Evolutionary conservation across 2,329 filamentous ascomycete species (phyloP).

Genomic region (Madurella mycetomatis): DNA sequence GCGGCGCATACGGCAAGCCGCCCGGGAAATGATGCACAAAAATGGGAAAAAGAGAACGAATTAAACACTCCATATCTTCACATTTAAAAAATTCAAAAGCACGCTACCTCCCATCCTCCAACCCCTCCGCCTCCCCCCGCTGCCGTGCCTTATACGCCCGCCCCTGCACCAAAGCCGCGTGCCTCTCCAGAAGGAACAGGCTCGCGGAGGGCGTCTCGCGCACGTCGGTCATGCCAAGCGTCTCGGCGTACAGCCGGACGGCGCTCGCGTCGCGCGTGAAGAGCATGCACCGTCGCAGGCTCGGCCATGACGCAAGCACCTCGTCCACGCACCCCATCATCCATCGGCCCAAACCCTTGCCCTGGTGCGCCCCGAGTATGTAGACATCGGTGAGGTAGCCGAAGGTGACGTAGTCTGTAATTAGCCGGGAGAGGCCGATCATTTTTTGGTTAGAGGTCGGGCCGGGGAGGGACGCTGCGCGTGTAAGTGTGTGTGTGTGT

Average conservation of each 20-base stretch:
- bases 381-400: conserved; percentile 68
- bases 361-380: conserved; percentile 55
- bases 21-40: conserved; percentile 31
- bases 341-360: conserved; percentile 60
- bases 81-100: too few relatives aligned
- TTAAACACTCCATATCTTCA: neutral
- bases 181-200: conserved; percentile 27
- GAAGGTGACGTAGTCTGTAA: conserved; percentile 67
- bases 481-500: too few relatives aligned
- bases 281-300: conserved; percentile 56
- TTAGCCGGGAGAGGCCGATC: conserved; percentile 23
- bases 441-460: conserved; percentile 1
- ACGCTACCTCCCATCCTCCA: neutral
- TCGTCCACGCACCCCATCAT: conserved; percentile 59
- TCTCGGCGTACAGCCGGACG: conserved; percentile 43
- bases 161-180: neutral
- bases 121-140: neutral
- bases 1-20: conserved; percentile 73
- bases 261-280: conserved; percentile 39
- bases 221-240: conserved; percentile 43
- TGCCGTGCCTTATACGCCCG: neutral
- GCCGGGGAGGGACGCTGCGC: neutral
- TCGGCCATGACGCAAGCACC: conserved; percentile 50
- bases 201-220: conserved; percentile 37
- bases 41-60: too few relatives aligned